Conservation (phyloP, 2,329 filamentous ascomycete genomes). For the Sordariomycetes sp. region DNA sequence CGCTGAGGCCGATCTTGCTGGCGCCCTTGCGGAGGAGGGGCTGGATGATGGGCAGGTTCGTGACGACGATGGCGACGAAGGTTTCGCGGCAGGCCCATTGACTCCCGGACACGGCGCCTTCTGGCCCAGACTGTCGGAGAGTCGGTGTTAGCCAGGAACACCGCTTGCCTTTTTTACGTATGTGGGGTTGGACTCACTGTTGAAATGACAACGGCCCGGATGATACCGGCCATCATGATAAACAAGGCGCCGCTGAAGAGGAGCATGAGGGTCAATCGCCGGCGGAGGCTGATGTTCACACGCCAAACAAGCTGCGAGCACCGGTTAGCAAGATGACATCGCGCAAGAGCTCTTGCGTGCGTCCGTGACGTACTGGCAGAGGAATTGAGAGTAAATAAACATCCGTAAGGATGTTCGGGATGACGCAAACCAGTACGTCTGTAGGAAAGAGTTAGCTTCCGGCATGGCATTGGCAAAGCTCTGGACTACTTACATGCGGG, state of each 20-base stretch:
- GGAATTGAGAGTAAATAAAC: neutral
- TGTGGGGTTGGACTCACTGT: slow-evolving; percentile 9
- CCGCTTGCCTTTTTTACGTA: neutral
- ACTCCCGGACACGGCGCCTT: neutral
- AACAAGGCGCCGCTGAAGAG: neutral
- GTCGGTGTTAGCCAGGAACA: neutral
- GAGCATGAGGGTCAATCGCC: neutral
- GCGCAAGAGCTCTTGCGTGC: neutral
- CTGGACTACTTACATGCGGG: slow-evolving; percentile 22
- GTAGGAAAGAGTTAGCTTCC: neutral
- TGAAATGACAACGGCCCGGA: neutral
- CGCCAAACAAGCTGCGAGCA: neutral
- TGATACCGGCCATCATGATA: neutral
- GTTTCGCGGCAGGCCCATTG: slow-evolving; percentile 16
- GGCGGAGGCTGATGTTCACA: neutral
- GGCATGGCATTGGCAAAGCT: slow-evolving; percentile 21
- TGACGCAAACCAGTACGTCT: neutral
- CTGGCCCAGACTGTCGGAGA: neutral
- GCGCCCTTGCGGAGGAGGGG: neutral
- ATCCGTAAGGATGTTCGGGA: neutral
- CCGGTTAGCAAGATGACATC: neutral
- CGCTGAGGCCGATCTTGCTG: neutral
- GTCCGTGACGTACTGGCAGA: neutral
- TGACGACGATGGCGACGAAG: slow-evolving; percentile 22
- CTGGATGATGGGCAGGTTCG: slow-evolving; percentile 14